Percentiles rank a stretch among this genome's conserved stretches.
Evolutionary conservation across 73 alveolate species (phyloP).

Genomic region (Stentor roeselii): DNA sequence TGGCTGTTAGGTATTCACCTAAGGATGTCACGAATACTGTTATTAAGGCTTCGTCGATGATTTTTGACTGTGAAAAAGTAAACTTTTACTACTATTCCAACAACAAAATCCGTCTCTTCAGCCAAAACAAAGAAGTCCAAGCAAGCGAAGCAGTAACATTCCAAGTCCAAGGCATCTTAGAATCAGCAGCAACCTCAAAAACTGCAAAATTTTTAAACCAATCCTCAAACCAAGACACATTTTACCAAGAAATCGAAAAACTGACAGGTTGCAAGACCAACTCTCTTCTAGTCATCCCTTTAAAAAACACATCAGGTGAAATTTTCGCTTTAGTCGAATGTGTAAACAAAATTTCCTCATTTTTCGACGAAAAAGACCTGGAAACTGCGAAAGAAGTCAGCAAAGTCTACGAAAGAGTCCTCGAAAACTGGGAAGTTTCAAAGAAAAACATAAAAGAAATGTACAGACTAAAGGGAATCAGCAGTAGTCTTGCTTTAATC

Average conservation of each 20-base stretch:
- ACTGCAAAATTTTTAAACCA: not conserved
- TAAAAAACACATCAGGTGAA: not conserved
- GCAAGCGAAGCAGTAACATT: too few relatives aligned
- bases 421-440: conserved; percentile 14
- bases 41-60: not conserved
- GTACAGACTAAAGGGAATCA: not conserved
- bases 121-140: not conserved
- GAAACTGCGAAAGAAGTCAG: not conserved
- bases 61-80: not conserved
- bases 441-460: not conserved
- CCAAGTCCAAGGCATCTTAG: too few relatives aligned
- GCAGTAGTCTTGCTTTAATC: not conserved
- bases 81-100: not conserved
- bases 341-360: not conserved
- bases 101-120: not conserved
- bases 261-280: not conserved
- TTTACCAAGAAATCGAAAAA: not conserved
- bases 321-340: not conserved
- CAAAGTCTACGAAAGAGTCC: not conserved
- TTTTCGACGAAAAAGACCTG: not conserved
- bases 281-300: not conserved
- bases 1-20: not conserved
- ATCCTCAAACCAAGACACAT: not conserved
- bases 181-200: not conserved
- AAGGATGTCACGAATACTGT: not conserved